Evolutionary conservation across 805 yeast genomes (phyloP).

Genomic region (Suhomyces emberorum): DNA sequence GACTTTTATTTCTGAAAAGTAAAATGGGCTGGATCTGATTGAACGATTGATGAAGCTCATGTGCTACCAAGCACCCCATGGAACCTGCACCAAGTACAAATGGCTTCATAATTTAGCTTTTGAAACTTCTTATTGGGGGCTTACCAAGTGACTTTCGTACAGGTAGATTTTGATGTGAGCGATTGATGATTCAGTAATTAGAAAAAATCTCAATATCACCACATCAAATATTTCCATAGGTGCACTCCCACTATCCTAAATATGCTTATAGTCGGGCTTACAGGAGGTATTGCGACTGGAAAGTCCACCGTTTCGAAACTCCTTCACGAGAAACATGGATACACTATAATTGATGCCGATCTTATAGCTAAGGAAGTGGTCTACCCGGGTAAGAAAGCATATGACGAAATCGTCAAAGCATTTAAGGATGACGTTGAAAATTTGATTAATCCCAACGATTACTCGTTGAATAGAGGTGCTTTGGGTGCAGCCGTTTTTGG

Average conservation of each 20-base stretch:
- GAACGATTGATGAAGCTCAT: slow-evolving; percentile 38
- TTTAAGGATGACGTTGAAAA: slow-evolving; percentile 57
- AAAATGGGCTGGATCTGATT: slow-evolving; percentile 40
- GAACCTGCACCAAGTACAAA: slow-evolving; percentile 53
- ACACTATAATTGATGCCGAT: slow-evolving; percentile 86
- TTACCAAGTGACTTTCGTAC: no score
- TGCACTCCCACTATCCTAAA: slow-evolving; percentile 16
- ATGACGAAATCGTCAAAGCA: slow-evolving; percentile 56
- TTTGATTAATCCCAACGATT: slow-evolving; percentile 39
- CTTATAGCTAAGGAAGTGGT: slow-evolving; percentile 82
- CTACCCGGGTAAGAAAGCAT: slow-evolving; percentile 73
- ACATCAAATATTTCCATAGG: not conserved
- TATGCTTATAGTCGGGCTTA: slow-evolving; percentile 91
- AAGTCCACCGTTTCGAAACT: slow-evolving; percentile 81
- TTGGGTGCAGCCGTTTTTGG: slow-evolving; percentile 80
- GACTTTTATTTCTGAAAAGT: slow-evolving; percentile 35
- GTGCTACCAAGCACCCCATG: slow-evolving; percentile 50
- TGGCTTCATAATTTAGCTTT: no score
- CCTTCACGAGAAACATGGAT: slow-evolving; percentile 46
- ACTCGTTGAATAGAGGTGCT: slow-evolving; percentile 61
- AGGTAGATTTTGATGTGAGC: no score
- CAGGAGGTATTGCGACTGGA: slow-evolving; percentile 98
- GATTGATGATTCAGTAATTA: no score
- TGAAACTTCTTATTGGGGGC: no score
- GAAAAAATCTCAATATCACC: no score